Evolutionary conservation across 2,329 filamentous ascomycete species (phyloP), one percentile per base, ranked within the genome.

Genomic region (Clathrospora elynae): DNA sequence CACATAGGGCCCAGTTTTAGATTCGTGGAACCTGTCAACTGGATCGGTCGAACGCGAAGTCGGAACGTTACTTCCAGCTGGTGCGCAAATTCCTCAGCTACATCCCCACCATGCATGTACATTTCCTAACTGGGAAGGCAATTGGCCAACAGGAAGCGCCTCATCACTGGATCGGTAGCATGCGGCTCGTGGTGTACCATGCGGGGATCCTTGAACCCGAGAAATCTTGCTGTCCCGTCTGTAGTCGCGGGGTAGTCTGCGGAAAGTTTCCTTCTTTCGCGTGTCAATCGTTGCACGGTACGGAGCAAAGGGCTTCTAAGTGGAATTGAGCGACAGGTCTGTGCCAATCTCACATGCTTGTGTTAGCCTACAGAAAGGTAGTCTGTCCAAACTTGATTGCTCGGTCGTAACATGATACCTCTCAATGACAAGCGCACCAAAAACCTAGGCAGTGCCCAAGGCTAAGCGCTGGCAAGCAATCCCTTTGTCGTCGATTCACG

Each of bases 31-130:
- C 17, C 35, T 44, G 36, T 23, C 36, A 31, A 37, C 41, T 50
- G 46, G 53, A 20, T 49, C 59, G 59, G 59, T 56, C 59, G 59
- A 62, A 34, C 59, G 59, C 59, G 36, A 33, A 36, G 17, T 39
- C 34, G 24, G 48, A 40, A 51, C 47, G 30, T 35, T 51, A 39
- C 36, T 26, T 22, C 34, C 13, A 37, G 28, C 26, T 46, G 23
- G 30, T 32, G 45, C 40, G 34, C 43, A 40, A 49, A 46, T 33
- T 26, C 18, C 34, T 42, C 48, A 57, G 38, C 38, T 38, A 46
- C 43, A 42, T 35, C n/a, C 26, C 37, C 34, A 18, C 38, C 32
- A n/a, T 42, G 43, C 38, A 42, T 36, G 18, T 22, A 32, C 22
- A 35, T 25, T 24, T 38, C 28, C 41, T 34, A 28, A 20, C 39